Evolutionary conservation across 768 basidiomycete species (phyloP), one percentile per base, ranked within the genome.

Genomic region (Paxillus ammoniavirescens): DNA sequence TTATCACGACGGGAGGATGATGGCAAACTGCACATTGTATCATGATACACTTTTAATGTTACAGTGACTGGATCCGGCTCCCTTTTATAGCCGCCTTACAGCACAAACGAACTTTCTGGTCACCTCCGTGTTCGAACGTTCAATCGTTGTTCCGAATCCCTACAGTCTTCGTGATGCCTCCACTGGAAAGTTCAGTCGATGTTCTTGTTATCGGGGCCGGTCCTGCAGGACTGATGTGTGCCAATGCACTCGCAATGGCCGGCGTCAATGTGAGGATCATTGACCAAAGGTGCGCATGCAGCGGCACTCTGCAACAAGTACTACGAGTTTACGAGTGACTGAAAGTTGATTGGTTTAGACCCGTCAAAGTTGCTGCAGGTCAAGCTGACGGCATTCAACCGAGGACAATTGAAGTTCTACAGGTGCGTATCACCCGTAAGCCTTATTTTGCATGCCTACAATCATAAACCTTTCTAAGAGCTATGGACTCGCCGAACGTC

Each of bases 401-500:
- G 2, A 74, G 81, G 26, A 81, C 81, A 2, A 73, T 79, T 47
- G 82, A 82, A 59, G 77, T 83, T 5, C 57, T 82, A 28, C 80
- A 82, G 73, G 79, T 74, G 33, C 26, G 65, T 13, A 55, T 15
- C 8, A 13, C 23, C 7, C 7, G 8, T 18, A 5, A 7, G 15
- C 18, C 13, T 9, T 40, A 4, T 12, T 35, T 10, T 31, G 47
- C 5, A n/a, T 7, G 4, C 30, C 8, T 52, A 2, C 7, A 50
- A 37, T 33, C 7, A 15, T 3, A 26, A 8, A 12, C 48, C 40
- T 15, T 26, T 26, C 26, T 26, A 26, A 91, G 88, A 91, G 88
- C 56, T 91, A 91, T 69, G 89, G 89, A 6, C 76, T 91, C 6
- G 86, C 80, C 0, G 83, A 89, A 15, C 76, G 80, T 3, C 62